Conservation (phyloP, 257 asterid species). For the Agastache rugosa region DNA sequence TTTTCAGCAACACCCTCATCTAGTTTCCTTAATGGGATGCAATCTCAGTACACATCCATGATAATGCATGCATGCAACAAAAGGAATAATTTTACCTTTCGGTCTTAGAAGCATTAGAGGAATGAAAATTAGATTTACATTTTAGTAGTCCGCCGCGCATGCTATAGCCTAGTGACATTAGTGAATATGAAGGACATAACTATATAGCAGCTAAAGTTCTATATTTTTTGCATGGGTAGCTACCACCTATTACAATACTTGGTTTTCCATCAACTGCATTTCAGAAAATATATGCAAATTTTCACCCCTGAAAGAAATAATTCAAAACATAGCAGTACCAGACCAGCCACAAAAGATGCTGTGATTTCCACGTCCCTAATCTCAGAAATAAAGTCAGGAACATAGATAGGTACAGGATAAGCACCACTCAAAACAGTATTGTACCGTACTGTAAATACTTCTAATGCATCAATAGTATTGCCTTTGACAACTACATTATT, state of each 20-base stretch:
- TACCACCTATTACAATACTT: conserved; percentile 10
- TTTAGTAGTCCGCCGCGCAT: neutral
- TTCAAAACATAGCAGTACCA: neutral
- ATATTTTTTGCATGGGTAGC: conserved; percentile 7
- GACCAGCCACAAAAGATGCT: conserved; percentile 28
- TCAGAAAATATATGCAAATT: neutral
- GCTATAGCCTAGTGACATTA: conserved; percentile 17
- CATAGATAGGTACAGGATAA: neutral
- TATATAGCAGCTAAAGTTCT: conserved; percentile 1
- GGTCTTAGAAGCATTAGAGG: conserved; percentile 18
- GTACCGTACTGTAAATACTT: neutral
- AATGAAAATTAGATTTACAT: conserved; percentile 7
- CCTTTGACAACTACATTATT: neutral
- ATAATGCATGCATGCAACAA: conserved; percentile 17
- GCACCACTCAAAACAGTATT: neutral
- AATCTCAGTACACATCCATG: conserved; percentile 12
- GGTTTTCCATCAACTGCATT: conserved; percentile 19
- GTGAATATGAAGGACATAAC: conserved; percentile 5
- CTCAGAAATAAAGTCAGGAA: conserved; percentile 12
- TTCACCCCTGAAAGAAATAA: neutral
- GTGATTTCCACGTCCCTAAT: neutral
- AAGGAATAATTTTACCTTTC: neutral
- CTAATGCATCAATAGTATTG: neutral
- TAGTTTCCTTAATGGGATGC: conserved; percentile 20
- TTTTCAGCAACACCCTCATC: conserved; percentile 11